Conservation (phyloP, 495 filamentous ascomycete species). For the Sphaerosporella brunnea region DNA sequence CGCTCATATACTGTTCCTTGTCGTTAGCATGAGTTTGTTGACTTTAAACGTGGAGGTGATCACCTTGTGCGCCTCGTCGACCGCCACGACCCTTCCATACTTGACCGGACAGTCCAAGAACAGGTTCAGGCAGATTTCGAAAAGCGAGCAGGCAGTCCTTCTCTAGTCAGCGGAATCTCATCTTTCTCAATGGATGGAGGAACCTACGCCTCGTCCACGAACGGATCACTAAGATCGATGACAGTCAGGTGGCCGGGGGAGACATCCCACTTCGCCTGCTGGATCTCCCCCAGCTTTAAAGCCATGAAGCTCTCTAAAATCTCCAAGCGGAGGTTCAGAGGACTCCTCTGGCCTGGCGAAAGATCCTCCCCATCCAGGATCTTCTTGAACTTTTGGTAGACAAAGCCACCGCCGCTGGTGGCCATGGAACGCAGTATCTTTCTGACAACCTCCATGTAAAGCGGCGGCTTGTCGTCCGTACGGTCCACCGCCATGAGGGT, state of each 20-base stretch:
- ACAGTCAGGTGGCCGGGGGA: slow-evolving; percentile 40
- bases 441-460: slow-evolving; percentile 17
- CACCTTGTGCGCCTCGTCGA: slow-evolving; percentile 25
- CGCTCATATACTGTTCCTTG: slow-evolving; percentile 32
- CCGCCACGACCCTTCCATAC: slow-evolving; percentile 14
- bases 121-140: slow-evolving; percentile 47
- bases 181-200: neutral
- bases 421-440: slow-evolving; percentile 20
- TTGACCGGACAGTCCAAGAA: slow-evolving; percentile 33
- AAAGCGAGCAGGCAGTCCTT: slow-evolving; percentile 43
- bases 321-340: slow-evolving; percentile 16
- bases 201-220: slow-evolving; percentile 36
- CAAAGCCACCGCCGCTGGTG: slow-evolving; percentile 4
- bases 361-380: slow-evolving; percentile 1
- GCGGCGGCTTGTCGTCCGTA: slow-evolving; percentile 7
- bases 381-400: slow-evolving; percentile 10
- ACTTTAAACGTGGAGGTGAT: neutral
- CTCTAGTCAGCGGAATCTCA: neutral
- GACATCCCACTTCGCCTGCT: slow-evolving; percentile 5
- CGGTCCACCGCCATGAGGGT: slow-evolving; percentile 19
- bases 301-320: slow-evolving; percentile 19
- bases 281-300: neutral
- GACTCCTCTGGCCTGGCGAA: neutral
- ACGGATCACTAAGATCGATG: slow-evolving; percentile 56
- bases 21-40: neutral